Conservation (phyloP, 106 monocot species). For the Platanthera zijinensis region DNA sequence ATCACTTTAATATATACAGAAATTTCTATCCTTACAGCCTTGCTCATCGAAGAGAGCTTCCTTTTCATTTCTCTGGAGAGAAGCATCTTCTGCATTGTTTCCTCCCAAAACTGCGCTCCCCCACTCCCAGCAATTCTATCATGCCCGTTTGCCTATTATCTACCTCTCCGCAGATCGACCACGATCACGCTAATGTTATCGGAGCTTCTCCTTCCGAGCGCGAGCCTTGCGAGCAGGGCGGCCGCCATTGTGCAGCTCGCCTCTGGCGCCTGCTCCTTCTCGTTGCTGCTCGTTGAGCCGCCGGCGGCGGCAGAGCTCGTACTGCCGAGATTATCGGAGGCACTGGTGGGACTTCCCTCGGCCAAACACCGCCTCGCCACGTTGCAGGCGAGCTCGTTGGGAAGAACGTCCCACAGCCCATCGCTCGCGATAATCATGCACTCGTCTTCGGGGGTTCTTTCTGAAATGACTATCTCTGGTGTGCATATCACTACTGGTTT, state of each 20-base stretch:
- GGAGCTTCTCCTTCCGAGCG: constrained; percentile 43
- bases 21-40: no score
- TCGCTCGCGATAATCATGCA: constrained; percentile 74
- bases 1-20: no score
- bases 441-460: constrained; percentile 43
- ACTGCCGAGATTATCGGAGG: background rate
- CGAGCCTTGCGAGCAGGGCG: constrained; percentile 47
- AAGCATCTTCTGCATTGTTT: background rate
- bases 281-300: background rate
- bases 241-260: constrained; percentile 37
- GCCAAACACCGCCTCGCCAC: constrained; percentile 48
- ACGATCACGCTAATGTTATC: constrained; percentile 72
- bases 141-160: background rate
- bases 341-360: constrained; percentile 17
- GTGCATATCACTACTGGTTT: constrained; percentile 72
- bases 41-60: no score
- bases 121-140: no score
- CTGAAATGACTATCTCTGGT: constrained; percentile 44
- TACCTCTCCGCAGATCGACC: constrained; percentile 31
- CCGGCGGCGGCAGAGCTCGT: background rate
- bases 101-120: background rate
- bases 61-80: no score
- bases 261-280: constrained; percentile 14
- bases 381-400: constrained; percentile 63
- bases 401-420: constrained; percentile 66